phyloP scores from a whole-genome alignment of 179 eudicot genomes.

The Silene vulgaris region DNA sequence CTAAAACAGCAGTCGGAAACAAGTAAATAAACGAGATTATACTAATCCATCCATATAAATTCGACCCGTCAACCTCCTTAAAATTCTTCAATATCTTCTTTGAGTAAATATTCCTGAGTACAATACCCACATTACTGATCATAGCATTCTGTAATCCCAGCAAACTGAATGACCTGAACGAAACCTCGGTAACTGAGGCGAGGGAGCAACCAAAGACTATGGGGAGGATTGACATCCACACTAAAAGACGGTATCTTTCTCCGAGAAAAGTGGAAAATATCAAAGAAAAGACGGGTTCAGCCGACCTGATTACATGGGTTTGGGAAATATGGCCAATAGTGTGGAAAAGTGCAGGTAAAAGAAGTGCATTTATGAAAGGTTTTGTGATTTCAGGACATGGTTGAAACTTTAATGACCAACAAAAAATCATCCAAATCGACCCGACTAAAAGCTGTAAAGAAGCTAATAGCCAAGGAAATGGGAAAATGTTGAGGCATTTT shows the following conservation, averaged over 20 bases:
- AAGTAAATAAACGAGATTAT: slow-evolving; percentile 62
- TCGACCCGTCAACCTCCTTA: slow-evolving; percentile 77
- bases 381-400: slow-evolving; percentile 69
- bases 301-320: slow-evolving; percentile 74
- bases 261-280: slow-evolving; percentile 66
- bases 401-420: slow-evolving; percentile 67
- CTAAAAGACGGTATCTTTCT: slow-evolving; percentile 50
- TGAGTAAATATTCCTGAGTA: slow-evolving; percentile 73
- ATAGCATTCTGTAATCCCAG: slow-evolving; percentile 77
- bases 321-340: slow-evolving; percentile 82
- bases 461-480: slow-evolving; percentile 87
- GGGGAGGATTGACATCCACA: slow-evolving; percentile 74
- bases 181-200: slow-evolving; percentile 78
- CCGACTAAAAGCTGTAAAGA: slow-evolving; percentile 76
- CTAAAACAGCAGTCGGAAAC: slow-evolving; percentile 65
- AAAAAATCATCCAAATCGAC: slow-evolving; percentile 61
- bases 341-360: slow-evolving; percentile 82
- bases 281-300: slow-evolving; percentile 76
- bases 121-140: slow-evolving; percentile 84
- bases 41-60: slow-evolving; percentile 73
- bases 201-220: slow-evolving; percentile 77
- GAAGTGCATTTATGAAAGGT: slow-evolving; percentile 61
- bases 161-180: slow-evolving; percentile 68
- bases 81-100: slow-evolving; percentile 70
- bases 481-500: slow-evolving; percentile 64